Percentiles rank a stretch among this genome's conserved stretches.
Evolutionary conservation across 1,139 yeast species (phyloP).

Genomic region (Protomyces macrosporus): DNA sequence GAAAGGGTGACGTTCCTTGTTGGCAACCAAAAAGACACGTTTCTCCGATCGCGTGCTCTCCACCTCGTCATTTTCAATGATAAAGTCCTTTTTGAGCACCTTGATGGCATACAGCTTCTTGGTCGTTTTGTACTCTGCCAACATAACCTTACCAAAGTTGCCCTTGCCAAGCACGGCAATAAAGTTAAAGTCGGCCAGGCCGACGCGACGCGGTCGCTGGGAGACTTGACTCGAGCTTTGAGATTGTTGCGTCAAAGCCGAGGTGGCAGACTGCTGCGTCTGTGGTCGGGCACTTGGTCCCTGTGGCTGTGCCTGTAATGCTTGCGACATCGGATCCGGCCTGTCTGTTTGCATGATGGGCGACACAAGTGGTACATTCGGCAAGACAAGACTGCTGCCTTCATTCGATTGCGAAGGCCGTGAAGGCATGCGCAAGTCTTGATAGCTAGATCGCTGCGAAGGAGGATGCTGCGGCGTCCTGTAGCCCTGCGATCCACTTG

Average conservation of each 20-base stretch:
- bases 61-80: slow-evolving; percentile 81
- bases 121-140: slow-evolving; percentile 62
- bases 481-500: not conserved
- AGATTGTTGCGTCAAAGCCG: slow-evolving; percentile 25
- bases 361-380: slow-evolving; percentile 15
- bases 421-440: not conserved
- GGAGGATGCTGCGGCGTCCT: not conserved
- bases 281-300: slow-evolving; percentile 31
- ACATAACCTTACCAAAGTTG: slow-evolving; percentile 80
- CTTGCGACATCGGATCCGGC: slow-evolving; percentile 27
- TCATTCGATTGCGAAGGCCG: not conserved
- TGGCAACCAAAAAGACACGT: slow-evolving; percentile 70
- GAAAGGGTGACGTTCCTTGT: slow-evolving; percentile 86
- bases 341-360: slow-evolving; percentile 12
- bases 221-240: not conserved
- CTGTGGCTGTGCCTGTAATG: slow-evolving; percentile 33
- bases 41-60: slow-evolving; percentile 70
- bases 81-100: slow-evolving; percentile 74
- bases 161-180: slow-evolving; percentile 81
- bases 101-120: slow-evolving; percentile 84
- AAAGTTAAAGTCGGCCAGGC: slow-evolving; percentile 61
- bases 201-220: slow-evolving; percentile 33
- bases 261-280: slow-evolving; percentile 29
- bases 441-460: slow-evolving; percentile 10
- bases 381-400: not conserved